Conservation (phyloP, 345 rosid genomes). For the Gossypium anomalum region DNA sequence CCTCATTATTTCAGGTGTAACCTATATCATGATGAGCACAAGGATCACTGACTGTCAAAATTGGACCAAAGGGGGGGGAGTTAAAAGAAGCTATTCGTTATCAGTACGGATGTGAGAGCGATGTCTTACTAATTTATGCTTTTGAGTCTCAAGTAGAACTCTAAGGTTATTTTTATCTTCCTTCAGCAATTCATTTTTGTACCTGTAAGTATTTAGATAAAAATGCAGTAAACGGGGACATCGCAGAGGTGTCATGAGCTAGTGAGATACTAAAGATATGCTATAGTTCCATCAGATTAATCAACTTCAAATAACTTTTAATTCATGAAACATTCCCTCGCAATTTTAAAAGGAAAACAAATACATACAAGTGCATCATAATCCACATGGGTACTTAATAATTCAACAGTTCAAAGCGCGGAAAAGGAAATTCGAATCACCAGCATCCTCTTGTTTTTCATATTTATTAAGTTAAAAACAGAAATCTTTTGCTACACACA, state of each 20-base stretch:
- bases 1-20: slow-evolving; percentile 75
- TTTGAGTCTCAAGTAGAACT: slow-evolving; percentile 56
- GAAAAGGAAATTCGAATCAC: not conserved
- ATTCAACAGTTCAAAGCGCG: not conserved
- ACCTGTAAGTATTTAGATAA: slow-evolving; percentile 39
- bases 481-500: not conserved
- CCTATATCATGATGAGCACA: slow-evolving; percentile 33
- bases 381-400: not conserved
- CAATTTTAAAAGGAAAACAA: not conserved
- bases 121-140: slow-evolving; percentile 64
- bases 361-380: not conserved
- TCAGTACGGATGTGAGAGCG: not conserved
- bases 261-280: not conserved
- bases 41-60: not conserved
- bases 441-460: not conserved
- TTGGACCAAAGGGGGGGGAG: not conserved
- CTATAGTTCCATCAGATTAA: not conserved
- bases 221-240: not conserved
- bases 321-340: not conserved
- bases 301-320: not conserved
- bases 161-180: slow-evolving; percentile 79
- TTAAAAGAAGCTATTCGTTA: not conserved
- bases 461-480: not conserved
- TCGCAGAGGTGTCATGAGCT: not conserved
- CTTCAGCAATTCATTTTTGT: slow-evolving; percentile 72